Conservation (phyloP, 108 stramenopile species). For the Stephanodiscus minutulus region DNA sequence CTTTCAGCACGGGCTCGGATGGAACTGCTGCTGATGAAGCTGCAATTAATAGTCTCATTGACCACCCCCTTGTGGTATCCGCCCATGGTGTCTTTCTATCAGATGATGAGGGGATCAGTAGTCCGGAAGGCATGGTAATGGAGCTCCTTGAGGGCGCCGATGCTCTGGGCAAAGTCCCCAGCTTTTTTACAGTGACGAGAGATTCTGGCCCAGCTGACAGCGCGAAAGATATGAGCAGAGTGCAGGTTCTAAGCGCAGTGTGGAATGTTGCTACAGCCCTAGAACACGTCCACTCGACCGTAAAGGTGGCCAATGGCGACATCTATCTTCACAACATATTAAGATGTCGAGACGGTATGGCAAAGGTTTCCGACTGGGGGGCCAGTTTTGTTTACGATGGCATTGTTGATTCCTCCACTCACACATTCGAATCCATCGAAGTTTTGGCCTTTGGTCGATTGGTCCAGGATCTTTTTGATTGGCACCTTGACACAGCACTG, state of each 20-base stretch:
- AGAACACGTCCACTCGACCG: conserved; percentile 36
- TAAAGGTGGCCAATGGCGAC: conserved; percentile 36
- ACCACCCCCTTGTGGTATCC: conserved; percentile 33
- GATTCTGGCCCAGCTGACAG: conserved; percentile 37
- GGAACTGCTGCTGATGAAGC: conserved; percentile 52
- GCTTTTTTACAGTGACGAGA: conserved; percentile 46
- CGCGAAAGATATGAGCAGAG: conserved; percentile 14
- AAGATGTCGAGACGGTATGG: conserved; percentile 17
- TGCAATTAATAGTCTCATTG: conserved; percentile 44
- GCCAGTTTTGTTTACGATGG: conserved; percentile 43
- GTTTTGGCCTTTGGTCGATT: conserved; percentile 46
- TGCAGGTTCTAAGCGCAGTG: conserved; percentile 21
- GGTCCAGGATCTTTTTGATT: conserved; percentile 38
- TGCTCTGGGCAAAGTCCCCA: conserved; percentile 45
- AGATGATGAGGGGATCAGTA: too few species aligned
- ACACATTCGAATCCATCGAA: conserved; percentile 32
- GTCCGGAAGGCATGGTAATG: conserved; percentile 47
- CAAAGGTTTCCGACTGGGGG: conserved; percentile 44
- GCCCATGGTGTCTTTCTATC: conserved; percentile 40
- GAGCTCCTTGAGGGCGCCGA: conserved; percentile 34
- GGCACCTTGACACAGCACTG: conserved; percentile 22
- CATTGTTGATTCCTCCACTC: conserved; percentile 13
- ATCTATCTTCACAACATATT: conserved; percentile 49
- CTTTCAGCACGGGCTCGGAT: conserved; percentile 33
- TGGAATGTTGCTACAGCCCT: conserved; percentile 39